Evolutionary conservation across 495 filamentous ascomycete genomes (phyloP).

Genomic region (Thermochaetoides thermophila): DNA sequence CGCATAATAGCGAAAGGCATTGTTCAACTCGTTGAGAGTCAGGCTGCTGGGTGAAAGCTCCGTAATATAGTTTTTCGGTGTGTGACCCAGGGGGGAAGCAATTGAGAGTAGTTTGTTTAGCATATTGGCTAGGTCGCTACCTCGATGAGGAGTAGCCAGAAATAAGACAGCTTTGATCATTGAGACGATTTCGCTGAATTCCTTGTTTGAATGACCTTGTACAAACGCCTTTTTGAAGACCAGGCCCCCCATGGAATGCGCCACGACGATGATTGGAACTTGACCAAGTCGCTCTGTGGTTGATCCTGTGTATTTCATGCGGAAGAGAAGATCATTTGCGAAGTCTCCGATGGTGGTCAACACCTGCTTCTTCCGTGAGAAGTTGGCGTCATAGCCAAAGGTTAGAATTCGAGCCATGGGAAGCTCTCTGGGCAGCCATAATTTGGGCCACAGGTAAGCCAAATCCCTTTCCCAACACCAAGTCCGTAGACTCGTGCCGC

Average conservation of each 20-base stretch:
- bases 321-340: slow-evolving; percentile 9
- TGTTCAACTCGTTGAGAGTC: slow-evolving; percentile 26
- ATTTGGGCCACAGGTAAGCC: slow-evolving; percentile 18
- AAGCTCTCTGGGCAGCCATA: slow-evolving; percentile 16
- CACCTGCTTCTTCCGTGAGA: slow-evolving; percentile 1
- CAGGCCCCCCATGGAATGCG: slow-evolving; percentile 14
- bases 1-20: slow-evolving; percentile 28
- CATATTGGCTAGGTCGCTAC: slow-evolving; percentile 8
- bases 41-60: slow-evolving; percentile 22
- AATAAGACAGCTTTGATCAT: slow-evolving; percentile 10
- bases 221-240: slow-evolving; percentile 15
- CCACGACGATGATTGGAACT: slow-evolving; percentile 10
- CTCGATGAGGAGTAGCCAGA: slow-evolving; percentile 11
- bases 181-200: slow-evolving; percentile 8
- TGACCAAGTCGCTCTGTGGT: slow-evolving; percentile 2
- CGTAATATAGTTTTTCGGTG: slow-evolving; percentile 21
- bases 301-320: slow-evolving; percentile 9
- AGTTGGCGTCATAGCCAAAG: slow-evolving; percentile 15
- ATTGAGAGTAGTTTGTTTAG: slow-evolving; percentile 6
- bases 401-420: slow-evolving; percentile 14
- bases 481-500: slow-evolving; percentile 18
- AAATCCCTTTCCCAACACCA: slow-evolving; percentile 18
- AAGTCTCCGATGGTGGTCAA: slow-evolving; percentile 10
- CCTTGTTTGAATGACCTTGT: slow-evolving; percentile 5
- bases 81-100: slow-evolving; percentile 6